phyloP scores from a whole-genome alignment of 2,329 filamentous ascomycete species.

The Pseudopyricularia cyperi region DNA sequence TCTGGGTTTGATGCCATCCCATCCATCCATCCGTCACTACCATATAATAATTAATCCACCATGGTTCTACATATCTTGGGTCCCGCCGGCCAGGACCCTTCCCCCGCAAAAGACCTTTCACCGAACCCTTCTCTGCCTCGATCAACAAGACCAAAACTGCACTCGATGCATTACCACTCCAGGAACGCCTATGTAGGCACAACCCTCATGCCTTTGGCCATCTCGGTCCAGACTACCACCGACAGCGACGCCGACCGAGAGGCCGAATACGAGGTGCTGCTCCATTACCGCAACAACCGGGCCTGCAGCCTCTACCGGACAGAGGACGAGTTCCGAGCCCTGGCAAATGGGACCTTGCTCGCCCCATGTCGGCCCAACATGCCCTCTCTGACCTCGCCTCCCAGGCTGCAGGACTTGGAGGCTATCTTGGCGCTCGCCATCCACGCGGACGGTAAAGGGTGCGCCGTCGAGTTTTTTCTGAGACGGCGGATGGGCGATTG shows the following conservation, averaged over 20 bases:
- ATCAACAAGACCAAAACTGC: constrained; percentile 13
- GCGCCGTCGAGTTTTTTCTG: constrained; percentile 1
- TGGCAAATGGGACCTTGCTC: constrained; percentile 6
- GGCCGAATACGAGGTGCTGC: constrained; percentile 12
- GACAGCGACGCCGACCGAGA: constrained; percentile 3
- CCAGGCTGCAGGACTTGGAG: constrained; percentile 7
- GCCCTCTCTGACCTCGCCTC: neutral
- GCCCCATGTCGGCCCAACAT: neutral
- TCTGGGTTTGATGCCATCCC: neutral
- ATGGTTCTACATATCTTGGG: neutral
- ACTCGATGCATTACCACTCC: constrained; percentile 15
- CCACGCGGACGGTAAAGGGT: constrained; percentile 1
- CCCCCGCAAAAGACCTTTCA: neutral
- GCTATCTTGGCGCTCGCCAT: constrained; percentile 8
- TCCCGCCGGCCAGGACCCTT: neutral
- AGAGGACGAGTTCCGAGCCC: constrained; percentile 13
- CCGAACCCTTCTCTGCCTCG: constrained; percentile 1
- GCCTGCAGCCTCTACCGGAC: constrained; percentile 17
- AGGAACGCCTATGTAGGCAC: constrained; percentile 15
- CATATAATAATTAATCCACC: neutral
- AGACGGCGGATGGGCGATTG: constrained; percentile 1
- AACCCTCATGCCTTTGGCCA: constrained; percentile 10
- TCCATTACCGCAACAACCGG: constrained; percentile 17
- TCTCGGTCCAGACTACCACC: constrained; percentile 9
- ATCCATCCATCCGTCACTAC: neutral